A percentile compares a stretch with the other conserved stretches of the same genome.
phyloP scores from a whole-genome alignment of 139 green algal genomes.

The Coccomyxa sp. region DNA sequence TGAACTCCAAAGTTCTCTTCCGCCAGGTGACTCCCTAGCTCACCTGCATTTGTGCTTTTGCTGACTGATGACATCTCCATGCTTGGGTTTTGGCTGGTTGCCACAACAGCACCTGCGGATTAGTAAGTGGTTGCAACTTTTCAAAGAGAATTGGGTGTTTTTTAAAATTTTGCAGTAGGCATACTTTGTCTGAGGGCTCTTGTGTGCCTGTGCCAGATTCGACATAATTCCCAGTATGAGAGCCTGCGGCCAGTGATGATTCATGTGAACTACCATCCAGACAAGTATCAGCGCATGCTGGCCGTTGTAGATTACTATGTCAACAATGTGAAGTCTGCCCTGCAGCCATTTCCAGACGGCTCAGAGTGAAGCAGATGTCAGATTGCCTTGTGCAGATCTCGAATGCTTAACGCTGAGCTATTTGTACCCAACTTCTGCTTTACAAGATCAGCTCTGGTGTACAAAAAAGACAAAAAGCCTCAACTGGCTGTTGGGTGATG shows the following conservation, averaged over 20 bases:
- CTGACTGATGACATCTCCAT: background rate
- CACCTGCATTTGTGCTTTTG: background rate
- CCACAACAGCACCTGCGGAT: background rate
- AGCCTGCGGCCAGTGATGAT: constrained; percentile 49
- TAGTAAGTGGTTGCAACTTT: too few species aligned
- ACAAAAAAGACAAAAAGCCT: too few species aligned
- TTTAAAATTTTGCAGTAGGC: too few species aligned
- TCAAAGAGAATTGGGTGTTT: too few species aligned
- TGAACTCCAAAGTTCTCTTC: constrained; percentile 56
- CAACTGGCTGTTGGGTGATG: too few species aligned
- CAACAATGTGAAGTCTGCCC: constrained; percentile 37
- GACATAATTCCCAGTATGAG: constrained; percentile 30
- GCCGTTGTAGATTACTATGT: constrained; percentile 48
- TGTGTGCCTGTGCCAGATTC: background rate
- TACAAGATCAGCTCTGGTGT: too few species aligned
- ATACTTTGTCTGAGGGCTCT: too few species aligned
- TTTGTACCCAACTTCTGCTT: too few species aligned
- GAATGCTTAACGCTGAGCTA: too few species aligned
- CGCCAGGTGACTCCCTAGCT: constrained; percentile 6
- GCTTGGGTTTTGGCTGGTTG: background rate
- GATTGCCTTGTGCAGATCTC: too few species aligned
- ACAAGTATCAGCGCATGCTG: constrained; percentile 65
- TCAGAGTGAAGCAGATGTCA: constrained; percentile 10
- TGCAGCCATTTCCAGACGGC: constrained; percentile 59
- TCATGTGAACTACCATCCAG: constrained; percentile 76